These are phyloP conservation scores for Aureobasidium musti DNA, from an alignment of 2,329 filamentous ascomycete genomes.

Conservation along the genomic window DNA sequence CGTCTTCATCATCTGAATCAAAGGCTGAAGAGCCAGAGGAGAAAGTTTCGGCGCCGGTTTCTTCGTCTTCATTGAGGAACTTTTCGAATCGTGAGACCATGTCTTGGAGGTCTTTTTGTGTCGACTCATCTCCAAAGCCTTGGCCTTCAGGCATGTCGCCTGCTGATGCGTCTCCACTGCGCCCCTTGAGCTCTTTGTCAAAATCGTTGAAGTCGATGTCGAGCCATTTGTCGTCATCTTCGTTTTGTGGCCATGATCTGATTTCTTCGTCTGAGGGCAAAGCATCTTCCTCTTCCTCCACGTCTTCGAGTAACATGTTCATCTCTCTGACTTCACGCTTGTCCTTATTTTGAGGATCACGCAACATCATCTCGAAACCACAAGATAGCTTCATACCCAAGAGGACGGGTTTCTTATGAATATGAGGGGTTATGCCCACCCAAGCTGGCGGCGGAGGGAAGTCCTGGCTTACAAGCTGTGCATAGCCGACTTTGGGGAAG, in stretches of 20 bases:
- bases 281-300: slow-evolving; percentile 68
- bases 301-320: slow-evolving; percentile 71
- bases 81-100: slow-evolving; percentile 93
- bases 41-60: slow-evolving; percentile 69
- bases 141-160: slow-evolving; percentile 34
- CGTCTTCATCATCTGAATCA: slow-evolving; percentile 39
- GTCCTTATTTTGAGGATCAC: slow-evolving; percentile 66
- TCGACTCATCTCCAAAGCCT: slow-evolving; percentile 63
- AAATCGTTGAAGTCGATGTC: slow-evolving; percentile 90
- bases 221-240: slow-evolving; percentile 88
- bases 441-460: slow-evolving; percentile 67
- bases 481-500: slow-evolving; percentile 88
- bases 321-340: slow-evolving; percentile 73
- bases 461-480: slow-evolving; percentile 83
- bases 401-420: slow-evolving; percentile 53
- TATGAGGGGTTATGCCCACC: slow-evolving; percentile 48
- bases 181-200: slow-evolving; percentile 71
- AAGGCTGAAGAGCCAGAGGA: slow-evolving; percentile 45
- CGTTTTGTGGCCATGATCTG: slow-evolving; percentile 64
- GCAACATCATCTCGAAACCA: slow-evolving; percentile 85
- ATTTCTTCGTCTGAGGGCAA: slow-evolving; percentile 78
- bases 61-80: slow-evolving; percentile 76
- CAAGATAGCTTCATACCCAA: slow-evolving; percentile 87
- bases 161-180: slow-evolving; percentile 40
- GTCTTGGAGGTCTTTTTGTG: slow-evolving; percentile 77